Evolutionary conservation across 1,139 yeast species (phyloP).

Genomic region (Geotrichum fermentans): DNA sequence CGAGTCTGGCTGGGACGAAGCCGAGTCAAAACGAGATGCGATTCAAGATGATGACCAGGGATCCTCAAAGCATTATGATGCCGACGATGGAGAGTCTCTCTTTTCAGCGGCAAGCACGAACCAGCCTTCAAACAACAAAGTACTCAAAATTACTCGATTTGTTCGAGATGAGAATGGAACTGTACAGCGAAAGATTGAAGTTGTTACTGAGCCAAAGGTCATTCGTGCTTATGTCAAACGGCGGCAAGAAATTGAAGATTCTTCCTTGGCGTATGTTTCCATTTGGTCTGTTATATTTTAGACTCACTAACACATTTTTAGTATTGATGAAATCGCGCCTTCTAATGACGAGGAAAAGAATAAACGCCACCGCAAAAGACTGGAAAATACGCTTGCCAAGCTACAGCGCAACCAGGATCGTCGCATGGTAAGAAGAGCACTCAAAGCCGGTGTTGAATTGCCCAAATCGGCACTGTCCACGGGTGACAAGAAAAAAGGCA

Average conservation of each 20-base stretch:
- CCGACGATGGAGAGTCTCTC: conserved; percentile 37
- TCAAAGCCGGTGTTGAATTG: conserved; percentile 33
- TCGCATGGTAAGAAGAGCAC: conserved; percentile 51
- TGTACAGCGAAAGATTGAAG: conserved; percentile 73
- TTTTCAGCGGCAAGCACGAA: conserved; percentile 33
- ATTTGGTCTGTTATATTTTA: neutral
- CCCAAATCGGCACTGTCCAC: conserved; percentile 27
- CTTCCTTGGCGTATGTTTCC: conserved; percentile 46
- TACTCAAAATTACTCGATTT: conserved; percentile 73
- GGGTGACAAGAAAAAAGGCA: conserved; percentile 35
- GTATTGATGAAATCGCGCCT: conserved; percentile 59
- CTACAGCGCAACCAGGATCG: conserved; percentile 70
- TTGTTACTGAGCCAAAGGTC: conserved; percentile 77
- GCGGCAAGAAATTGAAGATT: conserved; percentile 69
- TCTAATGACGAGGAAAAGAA: conserved; percentile 84
- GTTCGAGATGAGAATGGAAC: conserved; percentile 81
- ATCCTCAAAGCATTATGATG: conserved; percentile 23
- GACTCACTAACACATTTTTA: conserved; percentile 14
- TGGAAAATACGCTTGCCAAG: conserved; percentile 81
- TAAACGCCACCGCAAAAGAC: conserved; percentile 62
- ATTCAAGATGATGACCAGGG: conserved; percentile 2
- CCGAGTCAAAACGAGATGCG: conserved; percentile 33
- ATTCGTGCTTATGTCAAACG: conserved; percentile 80
- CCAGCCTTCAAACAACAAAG: conserved; percentile 38
- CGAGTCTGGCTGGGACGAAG: conserved; percentile 36